phyloP scores from a whole-genome alignment of 2,329 filamentous ascomycete species.

The Calonectria fujianensis region DNA sequence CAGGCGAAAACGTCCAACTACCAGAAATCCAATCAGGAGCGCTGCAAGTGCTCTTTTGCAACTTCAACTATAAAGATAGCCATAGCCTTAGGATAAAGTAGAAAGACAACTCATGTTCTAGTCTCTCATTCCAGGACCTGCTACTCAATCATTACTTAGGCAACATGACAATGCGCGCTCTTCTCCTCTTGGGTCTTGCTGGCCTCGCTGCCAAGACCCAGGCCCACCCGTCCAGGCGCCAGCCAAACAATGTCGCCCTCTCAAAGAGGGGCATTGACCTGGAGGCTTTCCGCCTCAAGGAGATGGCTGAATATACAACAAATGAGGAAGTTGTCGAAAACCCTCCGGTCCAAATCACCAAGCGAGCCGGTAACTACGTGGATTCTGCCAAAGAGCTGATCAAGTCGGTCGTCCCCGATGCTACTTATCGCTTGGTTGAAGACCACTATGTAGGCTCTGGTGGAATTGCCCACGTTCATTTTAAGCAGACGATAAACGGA shows the following conservation, averaged over 20 bases:
- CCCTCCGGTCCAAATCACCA: constrained; percentile 49
- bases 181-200: constrained; percentile 59
- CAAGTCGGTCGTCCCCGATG: constrained; percentile 60
- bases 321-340: constrained; percentile 47
- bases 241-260: constrained; percentile 47
- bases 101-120: neutral
- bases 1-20: neutral
- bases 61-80: constrained; percentile 1
- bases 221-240: constrained; percentile 57
- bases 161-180: constrained; percentile 56
- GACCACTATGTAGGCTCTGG: constrained; percentile 74
- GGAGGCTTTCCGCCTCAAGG: constrained; percentile 57
- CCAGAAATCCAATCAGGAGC: neutral
- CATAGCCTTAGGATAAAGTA: neutral
- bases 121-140: constrained; percentile 7
- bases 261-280: constrained; percentile 58
- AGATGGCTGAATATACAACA: constrained; percentile 56
- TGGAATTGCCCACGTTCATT: constrained; percentile 74
- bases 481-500: constrained; percentile 75
- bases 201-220: constrained; percentile 57
- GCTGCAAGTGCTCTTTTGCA: neutral
- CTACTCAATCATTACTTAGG: neutral
- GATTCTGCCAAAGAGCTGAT: constrained; percentile 67
- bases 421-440: constrained; percentile 69
- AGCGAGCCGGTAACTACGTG: constrained; percentile 61